Evolutionary conservation across 1,284 basidiomycete genomes (phyloP), one percentile per base, ranked within the genome.

Genomic region (Cutaneotrichosporon sp.): DNA sequence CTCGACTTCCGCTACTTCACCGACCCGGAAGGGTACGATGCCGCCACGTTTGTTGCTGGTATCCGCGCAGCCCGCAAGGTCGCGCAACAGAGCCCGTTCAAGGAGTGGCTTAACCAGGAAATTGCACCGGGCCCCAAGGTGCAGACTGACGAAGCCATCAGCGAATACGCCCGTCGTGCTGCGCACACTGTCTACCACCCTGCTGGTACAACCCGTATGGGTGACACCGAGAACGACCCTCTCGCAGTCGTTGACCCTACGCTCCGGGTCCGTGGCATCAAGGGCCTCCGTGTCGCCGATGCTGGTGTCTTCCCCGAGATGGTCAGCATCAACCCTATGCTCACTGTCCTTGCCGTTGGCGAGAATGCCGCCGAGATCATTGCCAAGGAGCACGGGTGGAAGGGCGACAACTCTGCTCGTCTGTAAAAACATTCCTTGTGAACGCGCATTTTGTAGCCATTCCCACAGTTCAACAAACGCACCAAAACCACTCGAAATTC

Each of bases 1-100:
- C 57, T 59, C 45, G 54, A 59, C 51, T 59, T 59, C 51, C 48
- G 57, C 20, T 59, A 59, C 57, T 59, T 59, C 22, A 55, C 57
- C 46, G 57, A 59, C 37, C 57, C 51, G 4, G 54, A 42, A 18
- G 57, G 57, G 1, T 59, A 59, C 54, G 57, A 59, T 42, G 57
- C 57, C 4, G 48, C 48, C 4, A 59, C 54, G 4, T 47, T 59
- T 14, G 57, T 59, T 7, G 57, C 54, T 3, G 57, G 57, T 41
- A 55, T 59, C 45, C 48, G 38, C 21, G 57, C 57, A 2, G 57
- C 57, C n/a, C 48, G 57, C 20, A 50, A 54, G 45, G 53, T 59
- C 9, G 57, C 57, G 12, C 13, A 51, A 37, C 45, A 59, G 54
- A 35, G 23, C 15, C 57, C 57, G 13, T 59, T 59, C 57, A 51